These are phyloP conservation scores for Epicoccum nigrum DNA, from an alignment of 2,329 filamentous ascomycete genomes.

Conservation along the genomic window DNA sequence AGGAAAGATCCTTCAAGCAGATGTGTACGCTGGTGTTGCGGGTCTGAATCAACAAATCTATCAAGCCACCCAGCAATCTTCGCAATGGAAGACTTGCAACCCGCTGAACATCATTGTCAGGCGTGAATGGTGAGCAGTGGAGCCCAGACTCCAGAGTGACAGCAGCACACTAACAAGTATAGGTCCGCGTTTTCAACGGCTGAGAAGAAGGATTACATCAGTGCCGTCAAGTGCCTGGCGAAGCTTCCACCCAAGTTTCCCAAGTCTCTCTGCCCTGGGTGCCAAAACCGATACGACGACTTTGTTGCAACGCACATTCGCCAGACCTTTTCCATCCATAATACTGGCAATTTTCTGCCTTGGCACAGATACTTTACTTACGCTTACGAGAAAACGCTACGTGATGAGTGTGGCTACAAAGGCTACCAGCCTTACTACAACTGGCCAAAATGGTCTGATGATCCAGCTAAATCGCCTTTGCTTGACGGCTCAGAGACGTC, in stretches of 20 bases:
- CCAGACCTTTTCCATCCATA: constrained; percentile 37
- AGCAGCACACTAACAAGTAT: constrained; percentile 5
- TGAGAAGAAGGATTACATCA: constrained; percentile 40
- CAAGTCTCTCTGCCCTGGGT: constrained; percentile 36
- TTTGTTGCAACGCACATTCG: constrained; percentile 41
- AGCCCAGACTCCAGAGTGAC: neutral
- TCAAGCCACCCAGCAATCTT: constrained; percentile 27
- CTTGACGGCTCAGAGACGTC: constrained; percentile 61
- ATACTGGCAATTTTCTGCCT: constrained; percentile 37
- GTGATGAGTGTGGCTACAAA: constrained; percentile 39
- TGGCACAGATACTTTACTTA: constrained; percentile 39
- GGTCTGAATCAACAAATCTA: constrained; percentile 35
- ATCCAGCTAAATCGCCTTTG: constrained; percentile 53
- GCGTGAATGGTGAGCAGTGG: constrained; percentile 53
- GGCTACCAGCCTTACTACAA: constrained; percentile 42
- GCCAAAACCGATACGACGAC: constrained; percentile 39
- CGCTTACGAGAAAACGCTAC: constrained; percentile 36
- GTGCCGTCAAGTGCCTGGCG: constrained; percentile 39
- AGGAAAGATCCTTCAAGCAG: constrained; percentile 27
- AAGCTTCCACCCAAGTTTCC: constrained; percentile 31
- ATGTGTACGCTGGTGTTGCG: constrained; percentile 32
- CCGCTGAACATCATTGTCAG: constrained; percentile 49
- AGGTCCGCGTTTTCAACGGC: constrained; percentile 33
- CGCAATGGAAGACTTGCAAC: constrained; percentile 43
- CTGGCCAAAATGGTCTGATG: constrained; percentile 35